A percentile compares a stretch with the other conserved stretches of the same genome.
phyloP scores from a whole-genome alignment of 352 stramenopile genomes.

The Globisporangium spiculum region DNA sequence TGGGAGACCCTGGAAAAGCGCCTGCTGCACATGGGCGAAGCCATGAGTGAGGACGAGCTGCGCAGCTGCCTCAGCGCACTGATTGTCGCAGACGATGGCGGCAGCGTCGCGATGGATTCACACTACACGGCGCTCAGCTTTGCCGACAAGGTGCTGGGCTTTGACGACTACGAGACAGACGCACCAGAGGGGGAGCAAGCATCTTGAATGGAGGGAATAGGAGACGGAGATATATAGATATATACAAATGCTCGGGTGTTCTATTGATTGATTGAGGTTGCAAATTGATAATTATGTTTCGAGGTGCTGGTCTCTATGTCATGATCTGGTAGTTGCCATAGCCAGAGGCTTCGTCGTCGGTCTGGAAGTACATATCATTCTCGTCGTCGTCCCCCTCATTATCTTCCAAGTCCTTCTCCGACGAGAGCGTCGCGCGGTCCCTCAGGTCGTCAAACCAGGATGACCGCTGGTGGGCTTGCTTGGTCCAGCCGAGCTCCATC shows the following conservation, averaged over 20 bases:
- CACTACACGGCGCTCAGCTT: slow-evolving; percentile 68
- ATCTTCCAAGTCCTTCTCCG: not conserved
- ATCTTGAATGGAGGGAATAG: not conserved
- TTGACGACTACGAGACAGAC: slow-evolving; percentile 76
- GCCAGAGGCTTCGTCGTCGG: slow-evolving; percentile 21
- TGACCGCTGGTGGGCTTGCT: not conserved
- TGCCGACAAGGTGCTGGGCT: slow-evolving; percentile 83
- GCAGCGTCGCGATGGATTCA: slow-evolving; percentile 31
- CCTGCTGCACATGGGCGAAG: slow-evolving; percentile 68
- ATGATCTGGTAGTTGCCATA: slow-evolving; percentile 28
- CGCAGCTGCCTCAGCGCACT: slow-evolving; percentile 75
- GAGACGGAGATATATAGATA: not conserved
- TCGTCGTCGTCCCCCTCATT: slow-evolving; percentile 7
- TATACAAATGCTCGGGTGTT: not conserved
- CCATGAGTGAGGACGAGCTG: slow-evolving; percentile 81
- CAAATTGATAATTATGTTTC: not conserved
- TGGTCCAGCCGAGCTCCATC: slow-evolving; percentile 27
- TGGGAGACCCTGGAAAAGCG: slow-evolving; percentile 70
- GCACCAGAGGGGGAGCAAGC: not conserved
- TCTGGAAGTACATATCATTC: slow-evolving; percentile 22
- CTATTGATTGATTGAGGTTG: not conserved
- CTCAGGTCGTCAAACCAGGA: slow-evolving; percentile 13
- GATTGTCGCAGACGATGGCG: slow-evolving; percentile 34
- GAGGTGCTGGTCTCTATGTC: not conserved
- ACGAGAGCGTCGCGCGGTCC: slow-evolving; percentile 1